These are phyloP conservation scores for Dendrobium huoshanense DNA, from an alignment of 106 monocot species.

Conservation along the genomic window DNA sequence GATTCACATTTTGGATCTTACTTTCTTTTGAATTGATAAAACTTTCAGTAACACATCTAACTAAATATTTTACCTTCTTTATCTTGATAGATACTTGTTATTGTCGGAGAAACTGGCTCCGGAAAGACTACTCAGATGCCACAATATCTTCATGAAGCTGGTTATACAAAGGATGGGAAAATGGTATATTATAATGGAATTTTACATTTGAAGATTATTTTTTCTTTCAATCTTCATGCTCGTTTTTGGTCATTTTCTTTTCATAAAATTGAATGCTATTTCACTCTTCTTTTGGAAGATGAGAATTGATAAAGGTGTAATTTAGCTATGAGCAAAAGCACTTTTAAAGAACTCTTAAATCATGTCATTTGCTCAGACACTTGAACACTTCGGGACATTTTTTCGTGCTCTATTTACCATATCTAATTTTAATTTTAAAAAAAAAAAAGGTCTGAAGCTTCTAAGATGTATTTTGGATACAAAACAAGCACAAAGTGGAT, in stretches of 20 bases:
- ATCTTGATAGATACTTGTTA: conserved; percentile 65
- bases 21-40: background rate
- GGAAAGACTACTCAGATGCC: conserved; percentile 98
- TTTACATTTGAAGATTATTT: background rate
- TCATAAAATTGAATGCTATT: too few species aligned
- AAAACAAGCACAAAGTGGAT: background rate
- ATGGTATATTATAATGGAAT: conserved; percentile 2
- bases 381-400: too few species aligned
- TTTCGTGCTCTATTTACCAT: too few species aligned
- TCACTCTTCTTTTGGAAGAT: too few species aligned
- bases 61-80: background rate
- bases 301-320: too few species aligned
- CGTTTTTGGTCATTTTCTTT: too few species aligned
- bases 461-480: background rate
- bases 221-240: too few species aligned
- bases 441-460: background rate
- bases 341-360: too few species aligned
- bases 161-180: conserved; percentile 59
- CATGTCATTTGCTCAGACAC: too few species aligned
- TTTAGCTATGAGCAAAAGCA: too few species aligned
- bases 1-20: background rate
- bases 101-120: conserved; percentile 98
- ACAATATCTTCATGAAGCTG: conserved; percentile 92
- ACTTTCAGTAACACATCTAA: background rate
- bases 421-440: too few species aligned